Evolutionary conservation across 441 rosid genomes (phyloP), one percentile per base, ranked within the genome.

Genomic region (Caryocar brasiliense): DNA sequence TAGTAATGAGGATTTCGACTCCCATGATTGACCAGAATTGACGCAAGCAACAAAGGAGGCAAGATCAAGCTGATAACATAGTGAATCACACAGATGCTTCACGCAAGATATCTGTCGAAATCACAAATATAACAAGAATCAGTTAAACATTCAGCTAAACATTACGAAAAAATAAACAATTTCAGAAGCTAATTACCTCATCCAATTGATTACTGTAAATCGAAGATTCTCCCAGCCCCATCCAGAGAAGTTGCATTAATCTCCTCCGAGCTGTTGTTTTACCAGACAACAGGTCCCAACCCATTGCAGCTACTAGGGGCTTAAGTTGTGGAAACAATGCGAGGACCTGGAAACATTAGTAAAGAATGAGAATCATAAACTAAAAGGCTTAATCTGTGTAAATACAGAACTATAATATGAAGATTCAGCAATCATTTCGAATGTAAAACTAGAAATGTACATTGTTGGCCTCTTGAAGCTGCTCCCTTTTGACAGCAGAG

Each of bases 291-390:
- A 91, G 68, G 75, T 91, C 98, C 98, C 98, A 91, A 29, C 96
- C 96, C 95, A 91, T 85, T 43, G 83, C 81, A 59, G 96, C 98
- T 57, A 87, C 79, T 35, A 91, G 45, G 19, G 98, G 89, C 64
- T 78, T 81, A 61, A 91, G 84, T 59, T 77, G 81, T 6, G 95
- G 98, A 70, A 77, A 83, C 57, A 85, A 67, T 49, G 51, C 42
- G 62, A 91, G 91, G 58, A 91, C 62, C 98, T 91, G 71, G 39
- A n/a, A 60, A 62, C 36, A 64, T 14, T 40, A 26, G 54, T 47
- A 29, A 61, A 56, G 21, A 68, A 46, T 51, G 54, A 73, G 56
- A 25, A 15, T 12, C 44, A 28, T 37, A 38, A 40, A 54, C 32
- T 52, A 10, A 40, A 54, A 18, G n/a, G n/a, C n/a, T n/a, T n/a